These are phyloP conservation scores for Lenwebbia sp. DNA, from an alignment of 345 rosid genomes.

Conservation along the genomic window DNA sequence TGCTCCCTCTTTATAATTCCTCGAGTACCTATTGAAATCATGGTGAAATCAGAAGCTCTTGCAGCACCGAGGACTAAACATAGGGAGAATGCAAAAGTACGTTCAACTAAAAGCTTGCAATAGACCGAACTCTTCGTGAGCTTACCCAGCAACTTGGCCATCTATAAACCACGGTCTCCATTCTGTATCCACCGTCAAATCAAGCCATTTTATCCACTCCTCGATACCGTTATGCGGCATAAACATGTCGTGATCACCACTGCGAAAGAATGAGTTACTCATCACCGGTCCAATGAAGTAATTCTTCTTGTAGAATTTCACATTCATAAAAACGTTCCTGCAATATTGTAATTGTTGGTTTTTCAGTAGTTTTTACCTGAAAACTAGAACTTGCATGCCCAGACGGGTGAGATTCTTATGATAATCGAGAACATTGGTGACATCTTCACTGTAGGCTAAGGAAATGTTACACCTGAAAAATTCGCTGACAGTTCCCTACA, in stretches of 20 bases:
- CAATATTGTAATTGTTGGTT: not conserved
- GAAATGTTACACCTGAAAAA: slow-evolving; percentile 14
- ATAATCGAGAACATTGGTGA: not conserved
- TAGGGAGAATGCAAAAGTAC: not conserved
- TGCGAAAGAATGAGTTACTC: not conserved
- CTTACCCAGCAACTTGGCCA: slow-evolving; percentile 28
- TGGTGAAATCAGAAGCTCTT: not conserved
- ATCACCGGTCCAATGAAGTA: not conserved
- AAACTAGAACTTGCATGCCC: slow-evolving; percentile 10
- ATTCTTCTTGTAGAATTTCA: not conserved
- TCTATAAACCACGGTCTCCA: slow-evolving; percentile 25
- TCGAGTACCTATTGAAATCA: slow-evolving; percentile 1
- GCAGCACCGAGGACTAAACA: not conserved
- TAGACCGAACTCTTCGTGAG: not conserved
- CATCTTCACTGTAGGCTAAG: slow-evolving; percentile 5
- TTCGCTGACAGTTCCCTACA: slow-evolving; percentile 9
- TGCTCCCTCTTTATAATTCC: not conserved
- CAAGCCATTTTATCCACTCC: slow-evolving; percentile 16
- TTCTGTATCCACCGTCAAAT: slow-evolving; percentile 1
- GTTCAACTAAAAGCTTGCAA: not conserved
- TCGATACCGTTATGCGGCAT: slow-evolving; percentile 14
- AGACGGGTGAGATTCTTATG: slow-evolving; percentile 9
- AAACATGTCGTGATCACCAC: slow-evolving; percentile 29
- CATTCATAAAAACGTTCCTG: not conserved
- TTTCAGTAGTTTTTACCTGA: not conserved